These are phyloP conservation scores for Tillandsia leiboldiana DNA, from an alignment of 176 grass and related monocot genomes.

Conservation along the genomic window DNA sequence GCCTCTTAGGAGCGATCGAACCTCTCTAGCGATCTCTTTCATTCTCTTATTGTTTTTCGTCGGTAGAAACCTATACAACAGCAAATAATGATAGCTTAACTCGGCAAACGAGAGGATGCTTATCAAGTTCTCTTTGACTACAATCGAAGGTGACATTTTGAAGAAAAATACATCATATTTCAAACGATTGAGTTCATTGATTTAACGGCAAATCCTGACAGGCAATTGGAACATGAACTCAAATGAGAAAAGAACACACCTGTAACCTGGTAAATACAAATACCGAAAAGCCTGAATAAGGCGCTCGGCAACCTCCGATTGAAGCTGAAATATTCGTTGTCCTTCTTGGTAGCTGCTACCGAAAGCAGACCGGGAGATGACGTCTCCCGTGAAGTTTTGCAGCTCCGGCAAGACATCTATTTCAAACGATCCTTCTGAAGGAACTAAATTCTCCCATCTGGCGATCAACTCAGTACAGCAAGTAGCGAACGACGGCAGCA, in stretches of 20 bases:
- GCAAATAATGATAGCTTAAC: not conserved
- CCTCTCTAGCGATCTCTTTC: constrained; percentile 30
- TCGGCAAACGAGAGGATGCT: not conserved
- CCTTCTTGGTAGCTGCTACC: constrained; percentile 34
- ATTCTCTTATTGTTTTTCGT: constrained; percentile 53
- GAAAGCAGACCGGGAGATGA: constrained; percentile 51
- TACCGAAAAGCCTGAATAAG: constrained; percentile 22
- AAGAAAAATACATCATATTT: not conserved
- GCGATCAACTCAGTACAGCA: not conserved
- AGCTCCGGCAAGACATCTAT: constrained; percentile 46
- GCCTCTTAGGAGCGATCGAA: constrained; percentile 24
- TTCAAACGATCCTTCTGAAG: constrained; percentile 17
- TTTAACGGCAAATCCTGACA: not conserved
- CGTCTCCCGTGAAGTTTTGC: constrained; percentile 41
- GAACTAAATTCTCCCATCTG: constrained; percentile 33
- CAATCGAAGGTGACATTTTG: no score
- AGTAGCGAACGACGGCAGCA: no score
- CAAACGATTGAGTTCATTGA: not conserved
- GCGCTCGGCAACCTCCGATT: constrained; percentile 30
- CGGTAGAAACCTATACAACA: constrained; percentile 42
- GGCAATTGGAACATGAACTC: no score
- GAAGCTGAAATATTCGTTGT: constrained; percentile 36
- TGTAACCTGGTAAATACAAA: constrained; percentile 32
- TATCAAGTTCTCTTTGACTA: not conserved
- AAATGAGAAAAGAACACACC: constrained; percentile 18